phyloP scores from a whole-genome alignment of 345 rosid genomes.

The Pugionium dolabratum region DNA sequence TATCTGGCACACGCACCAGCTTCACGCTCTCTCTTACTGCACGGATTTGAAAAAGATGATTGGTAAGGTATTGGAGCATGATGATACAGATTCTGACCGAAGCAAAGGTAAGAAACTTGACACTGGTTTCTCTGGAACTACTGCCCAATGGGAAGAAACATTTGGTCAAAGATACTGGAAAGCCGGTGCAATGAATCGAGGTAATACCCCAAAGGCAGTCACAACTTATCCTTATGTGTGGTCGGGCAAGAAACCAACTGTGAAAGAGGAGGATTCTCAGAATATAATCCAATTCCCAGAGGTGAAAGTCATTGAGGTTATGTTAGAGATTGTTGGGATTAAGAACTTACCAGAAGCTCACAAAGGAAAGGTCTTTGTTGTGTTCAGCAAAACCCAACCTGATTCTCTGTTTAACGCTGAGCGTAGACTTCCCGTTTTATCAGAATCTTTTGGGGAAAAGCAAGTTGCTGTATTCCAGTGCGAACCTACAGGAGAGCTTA shows the following conservation, averaged over 20 bases:
- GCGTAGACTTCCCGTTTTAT: slow-evolving; percentile 53
- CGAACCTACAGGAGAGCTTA: slow-evolving; percentile 76
- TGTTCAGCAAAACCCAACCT: slow-evolving; percentile 65
- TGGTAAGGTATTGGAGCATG: slow-evolving; percentile 86
- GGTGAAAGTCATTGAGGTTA: slow-evolving; percentile 60
- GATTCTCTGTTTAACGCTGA: slow-evolving; percentile 66
- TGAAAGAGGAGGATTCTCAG: slow-evolving; percentile 43
- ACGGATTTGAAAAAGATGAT: slow-evolving; percentile 56
- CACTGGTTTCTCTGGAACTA: slow-evolving; percentile 83
- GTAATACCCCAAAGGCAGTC: slow-evolving; percentile 64
- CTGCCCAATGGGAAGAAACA: slow-evolving; percentile 82
- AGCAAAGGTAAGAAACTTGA: slow-evolving; percentile 89
- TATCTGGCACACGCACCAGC: slow-evolving; percentile 99
- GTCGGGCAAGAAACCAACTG: slow-evolving; percentile 40
- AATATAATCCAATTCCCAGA: slow-evolving; percentile 54
- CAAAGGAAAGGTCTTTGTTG: slow-evolving; percentile 63
- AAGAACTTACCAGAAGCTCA: slow-evolving; percentile 65
- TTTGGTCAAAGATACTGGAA: slow-evolving; percentile 82
- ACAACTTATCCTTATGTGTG: slow-evolving; percentile 48
- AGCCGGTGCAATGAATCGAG: slow-evolving; percentile 96
- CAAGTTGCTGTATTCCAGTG: slow-evolving; percentile 73
- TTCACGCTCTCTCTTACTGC: slow-evolving; percentile 77
- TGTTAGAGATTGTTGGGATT: slow-evolving; percentile 64
- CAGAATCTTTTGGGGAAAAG: slow-evolving; percentile 58
- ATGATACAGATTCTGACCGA: slow-evolving; percentile 89